These are phyloP conservation scores for Myrmaecium sp. DNA, from an alignment of 2,329 filamentous ascomycete genomes.

Conservation along the genomic window DNA sequence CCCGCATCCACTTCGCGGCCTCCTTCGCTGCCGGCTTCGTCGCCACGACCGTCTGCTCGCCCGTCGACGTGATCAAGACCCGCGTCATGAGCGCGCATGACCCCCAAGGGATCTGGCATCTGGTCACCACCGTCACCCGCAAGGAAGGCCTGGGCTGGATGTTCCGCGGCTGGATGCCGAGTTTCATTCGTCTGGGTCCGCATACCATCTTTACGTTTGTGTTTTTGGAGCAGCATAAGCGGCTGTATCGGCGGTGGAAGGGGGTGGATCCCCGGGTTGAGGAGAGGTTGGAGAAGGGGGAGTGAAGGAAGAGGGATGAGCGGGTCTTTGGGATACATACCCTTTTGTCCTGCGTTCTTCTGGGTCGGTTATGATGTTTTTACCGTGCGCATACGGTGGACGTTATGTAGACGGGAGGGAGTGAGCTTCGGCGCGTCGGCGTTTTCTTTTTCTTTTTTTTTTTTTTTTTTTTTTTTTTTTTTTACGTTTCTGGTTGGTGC, in stretches of 20 bases:
- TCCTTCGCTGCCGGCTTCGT: conserved; percentile 66
- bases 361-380: no score
- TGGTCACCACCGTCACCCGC: conserved; percentile 50
- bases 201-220: conserved; percentile 80
- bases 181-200: conserved; percentile 47
- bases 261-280: conserved; percentile 4
- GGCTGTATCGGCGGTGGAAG: conserved; percentile 39
- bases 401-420: no score
- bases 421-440: no score
- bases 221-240: conserved; percentile 76
- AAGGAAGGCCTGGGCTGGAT: conserved; percentile 64
- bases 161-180: conserved; percentile 84
- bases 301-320: no score
- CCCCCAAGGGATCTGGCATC: conserved; percentile 35
- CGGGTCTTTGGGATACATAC: no score
- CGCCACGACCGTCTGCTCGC: conserved; percentile 69
- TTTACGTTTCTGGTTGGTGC: no score
- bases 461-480: no score
- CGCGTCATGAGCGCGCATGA: conserved; percentile 58
- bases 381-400: no score
- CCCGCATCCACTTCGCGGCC: conserved; percentile 68
- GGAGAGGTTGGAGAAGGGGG: no score
- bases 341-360: no score
- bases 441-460: no score
- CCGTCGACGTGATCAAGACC: conserved; percentile 81